Evolutionary conservation across 208 protist species (phyloP), one percentile per base, ranked within the genome.

Genomic region (Blastocrithidia nonstop): DNA sequence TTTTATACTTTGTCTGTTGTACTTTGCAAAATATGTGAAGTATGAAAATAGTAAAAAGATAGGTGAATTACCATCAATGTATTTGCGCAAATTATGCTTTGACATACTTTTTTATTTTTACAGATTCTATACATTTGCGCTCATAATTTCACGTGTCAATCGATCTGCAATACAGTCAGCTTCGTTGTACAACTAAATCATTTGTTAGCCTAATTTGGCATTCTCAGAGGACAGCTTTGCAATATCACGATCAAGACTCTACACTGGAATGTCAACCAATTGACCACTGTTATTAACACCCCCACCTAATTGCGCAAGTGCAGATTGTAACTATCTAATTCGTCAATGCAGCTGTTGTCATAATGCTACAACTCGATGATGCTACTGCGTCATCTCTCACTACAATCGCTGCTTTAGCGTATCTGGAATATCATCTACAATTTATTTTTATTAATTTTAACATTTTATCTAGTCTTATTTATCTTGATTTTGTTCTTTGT

Each of bases 161-260:
- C 21, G 31, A 2, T 64, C 45, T 3, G 70, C 64, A 21, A 87
- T 45, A 29, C 27, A 33, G 27, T 78, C 66, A 16, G 66, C 77
- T 50, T 80, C 77, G 45, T 78, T 67, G 52, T 92, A 92, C 31
- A 56, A 52, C 17, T 61, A 38, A 8, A 92, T 36, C 63, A 92
- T 83, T 20, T 45, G 54, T 16, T 62, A 45, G 27, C 69, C 82
- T 23, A 77, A 43, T 17, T 52, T 54, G 15, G 66, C 50, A 32
- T 60, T 75, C 55, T 87, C 74, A 5, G 64, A 43, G 5, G 64
- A 57, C 0, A 76, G 50, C 8, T 41, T 41, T n/a, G 48, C 69
- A 55, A 88, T 80, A 2, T 85, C 71, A 7, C 46, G 33, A 40
- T 92, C 77, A 5, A 92, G 55, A 28, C 53, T 42, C 19, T 26